These are phyloP conservation scores for Alternaria ethzedia DNA, from an alignment of 2,329 filamentous ascomycete genomes.

Conservation along the genomic window DNA sequence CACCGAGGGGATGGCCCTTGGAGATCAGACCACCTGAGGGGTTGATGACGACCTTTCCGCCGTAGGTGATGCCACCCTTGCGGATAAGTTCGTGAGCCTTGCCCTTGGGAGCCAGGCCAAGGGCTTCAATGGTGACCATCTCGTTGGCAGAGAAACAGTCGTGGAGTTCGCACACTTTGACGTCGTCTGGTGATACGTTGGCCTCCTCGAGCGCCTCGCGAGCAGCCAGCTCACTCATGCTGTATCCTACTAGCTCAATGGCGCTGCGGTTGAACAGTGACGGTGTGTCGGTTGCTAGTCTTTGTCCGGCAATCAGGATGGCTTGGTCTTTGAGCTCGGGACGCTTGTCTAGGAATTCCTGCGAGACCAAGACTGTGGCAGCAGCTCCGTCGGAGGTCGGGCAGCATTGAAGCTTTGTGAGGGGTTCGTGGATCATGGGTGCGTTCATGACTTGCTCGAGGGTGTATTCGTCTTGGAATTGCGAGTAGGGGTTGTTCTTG, in stretches of 20 bases:
- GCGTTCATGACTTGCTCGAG: conserved; percentile 79
- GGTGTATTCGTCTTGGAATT: conserved; percentile 92
- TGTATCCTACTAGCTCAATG: conserved; percentile 88
- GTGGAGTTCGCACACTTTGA: conserved; percentile 89
- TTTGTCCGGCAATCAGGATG: conserved; percentile 87
- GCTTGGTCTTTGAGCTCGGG: conserved; percentile 83
- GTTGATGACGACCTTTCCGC: conserved; percentile 82
- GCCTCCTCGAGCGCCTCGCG: conserved; percentile 76
- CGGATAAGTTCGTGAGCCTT: conserved; percentile 93
- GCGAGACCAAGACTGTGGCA: conserved; percentile 85
- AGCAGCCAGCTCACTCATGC: conserved; percentile 79
- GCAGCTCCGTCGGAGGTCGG: conserved; percentile 93
- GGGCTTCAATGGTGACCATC: conserved; percentile 86
- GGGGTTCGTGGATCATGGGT: conserved; percentile 79
- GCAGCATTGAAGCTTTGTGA: conserved; percentile 99
- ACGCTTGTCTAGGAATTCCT: conserved; percentile 83
- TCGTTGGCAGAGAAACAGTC: conserved; percentile 98
- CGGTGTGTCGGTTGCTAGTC: conserved; percentile 82
- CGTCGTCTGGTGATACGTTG: conserved; percentile 67
- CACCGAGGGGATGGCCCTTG: conserved; percentile 93
- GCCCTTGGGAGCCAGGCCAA: conserved; percentile 77
- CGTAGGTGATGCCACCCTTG: conserved; percentile 88
- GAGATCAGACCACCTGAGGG: conserved; percentile 93
- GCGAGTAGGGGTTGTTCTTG: conserved; percentile 93
- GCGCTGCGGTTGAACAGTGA: conserved; percentile 77